These are phyloP conservation scores for Podochytrium sp. DNA, from an alignment of 192 early-diverging fungal species.

Conservation along the genomic window DNA sequence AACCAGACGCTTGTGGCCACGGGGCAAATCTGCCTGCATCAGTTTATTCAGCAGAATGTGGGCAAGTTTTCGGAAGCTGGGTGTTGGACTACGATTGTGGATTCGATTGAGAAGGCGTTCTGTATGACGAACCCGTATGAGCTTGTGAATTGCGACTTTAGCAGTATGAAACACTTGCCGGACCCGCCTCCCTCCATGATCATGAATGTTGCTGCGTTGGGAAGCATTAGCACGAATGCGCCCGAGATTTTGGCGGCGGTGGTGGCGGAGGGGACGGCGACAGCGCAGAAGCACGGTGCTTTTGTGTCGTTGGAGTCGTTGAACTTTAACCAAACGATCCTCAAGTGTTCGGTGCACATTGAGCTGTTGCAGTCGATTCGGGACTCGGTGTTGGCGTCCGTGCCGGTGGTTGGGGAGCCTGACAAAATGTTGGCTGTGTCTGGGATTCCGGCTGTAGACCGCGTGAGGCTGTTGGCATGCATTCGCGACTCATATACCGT, in stretches of 20 bases:
- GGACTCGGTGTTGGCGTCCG: constrained; percentile 18
- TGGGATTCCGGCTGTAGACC: constrained; percentile 35
- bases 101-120: constrained; percentile 47
- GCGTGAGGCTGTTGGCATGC: constrained; percentile 42
- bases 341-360: constrained; percentile 61
- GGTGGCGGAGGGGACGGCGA: constrained; percentile 27
- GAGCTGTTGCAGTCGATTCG: constrained; percentile 50
- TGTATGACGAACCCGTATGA: constrained; percentile 49
- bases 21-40: constrained; percentile 57
- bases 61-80: constrained; percentile 31
- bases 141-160: constrained; percentile 49
- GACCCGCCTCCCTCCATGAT: constrained; percentile 21
- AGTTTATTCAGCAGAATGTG: constrained; percentile 48
- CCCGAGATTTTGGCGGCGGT: constrained; percentile 19
- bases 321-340: constrained; percentile 56
- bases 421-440: constrained; percentile 29
- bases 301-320: constrained; percentile 49
- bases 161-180: constrained; percentile 17
- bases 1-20: constrained; percentile 60
- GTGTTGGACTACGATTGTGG: constrained; percentile 44
- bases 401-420: not conserved
- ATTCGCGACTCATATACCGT: constrained; percentile 71
- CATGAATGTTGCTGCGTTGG: constrained; percentile 16
- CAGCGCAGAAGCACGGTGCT: constrained; percentile 32
- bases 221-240: constrained; percentile 4